A percentile compares a stretch with the other conserved stretches of the same genome.
Conservation (phyloP, 306 rosid genomes). For the Quercus suber region DNA sequence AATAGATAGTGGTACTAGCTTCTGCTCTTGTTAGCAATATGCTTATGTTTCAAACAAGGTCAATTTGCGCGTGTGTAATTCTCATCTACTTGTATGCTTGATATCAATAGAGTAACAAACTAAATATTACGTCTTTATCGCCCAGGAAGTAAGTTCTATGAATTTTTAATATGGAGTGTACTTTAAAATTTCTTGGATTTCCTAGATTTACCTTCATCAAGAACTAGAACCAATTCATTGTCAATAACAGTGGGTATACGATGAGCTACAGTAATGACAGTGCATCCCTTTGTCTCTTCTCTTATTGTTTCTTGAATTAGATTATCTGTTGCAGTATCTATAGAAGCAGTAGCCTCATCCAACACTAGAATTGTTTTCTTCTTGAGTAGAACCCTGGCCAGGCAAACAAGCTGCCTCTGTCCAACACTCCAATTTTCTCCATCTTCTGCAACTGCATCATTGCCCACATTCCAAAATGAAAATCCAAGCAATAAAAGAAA, state of each 20-base stretch:
- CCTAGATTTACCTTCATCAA: slow-evolving; percentile 59
- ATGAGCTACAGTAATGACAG: slow-evolving; percentile 85
- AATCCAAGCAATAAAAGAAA: background rate
- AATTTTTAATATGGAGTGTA: background rate
- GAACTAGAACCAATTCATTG: slow-evolving; percentile 79
- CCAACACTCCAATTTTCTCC: slow-evolving; percentile 98
- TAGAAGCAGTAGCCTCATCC: slow-evolving; percentile 96
- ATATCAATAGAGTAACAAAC: background rate
- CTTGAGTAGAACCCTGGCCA: slow-evolving; percentile 75
- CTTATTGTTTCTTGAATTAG: slow-evolving; percentile 78
- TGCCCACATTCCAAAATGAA: slow-evolving; percentile 4
- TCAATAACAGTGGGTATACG: slow-evolving; percentile 83
- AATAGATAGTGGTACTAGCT: background rate
- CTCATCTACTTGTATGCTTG: background rate
- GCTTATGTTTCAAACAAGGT: background rate
- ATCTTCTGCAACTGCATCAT: slow-evolving; percentile 71
- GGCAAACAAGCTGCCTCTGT: slow-evolving; percentile 91
- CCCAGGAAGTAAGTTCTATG: background rate
- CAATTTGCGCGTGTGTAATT: no score
- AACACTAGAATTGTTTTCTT: slow-evolving; percentile 69
- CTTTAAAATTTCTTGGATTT: background rate
- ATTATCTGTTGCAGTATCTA: slow-evolving; percentile 75
- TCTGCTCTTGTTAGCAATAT: background rate
- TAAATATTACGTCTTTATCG: background rate
- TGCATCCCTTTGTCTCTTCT: slow-evolving; percentile 70